Evolutionary conservation across 1,284 basidiomycete genomes (phyloP).

Genomic region (Cystobasidium sp.): DNA sequence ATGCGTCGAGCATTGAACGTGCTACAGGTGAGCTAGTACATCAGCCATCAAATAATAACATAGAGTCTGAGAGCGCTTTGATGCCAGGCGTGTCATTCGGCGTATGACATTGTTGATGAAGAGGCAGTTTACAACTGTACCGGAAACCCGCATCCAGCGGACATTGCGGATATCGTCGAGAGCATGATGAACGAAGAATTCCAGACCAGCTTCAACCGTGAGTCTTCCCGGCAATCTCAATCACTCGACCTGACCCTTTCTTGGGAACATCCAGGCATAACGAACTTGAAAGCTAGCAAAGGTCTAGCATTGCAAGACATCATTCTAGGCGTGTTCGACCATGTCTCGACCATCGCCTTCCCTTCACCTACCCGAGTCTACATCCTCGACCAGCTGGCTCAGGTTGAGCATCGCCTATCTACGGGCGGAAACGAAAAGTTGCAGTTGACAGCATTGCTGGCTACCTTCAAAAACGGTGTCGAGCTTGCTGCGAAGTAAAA

Average conservation of each 20-base stretch:
- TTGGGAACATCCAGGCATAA: conserved; percentile 65
- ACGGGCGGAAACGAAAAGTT: conserved; percentile 93
- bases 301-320: conserved; percentile 95
- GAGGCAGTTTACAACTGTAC: conserved; percentile 95
- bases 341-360: conserved; percentile 82
- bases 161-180: conserved; percentile 90
- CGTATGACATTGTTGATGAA: conserved; percentile 85
- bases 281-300: conserved; percentile 82
- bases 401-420: conserved; percentile 86
- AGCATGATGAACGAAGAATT: conserved; percentile 98
- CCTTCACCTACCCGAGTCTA: conserved; percentile 85
- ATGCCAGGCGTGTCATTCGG: conserved; percentile 84
- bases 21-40: conserved; percentile 66
- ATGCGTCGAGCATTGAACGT: conserved; percentile 97
- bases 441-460: conserved; percentile 87
- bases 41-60: no score
- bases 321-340: conserved; percentile 90
- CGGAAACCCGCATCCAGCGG: conserved; percentile 90
- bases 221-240: conserved; percentile 53
- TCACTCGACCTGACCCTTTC: neutral
- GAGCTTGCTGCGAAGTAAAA: conserved; percentile 62
- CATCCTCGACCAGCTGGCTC: conserved; percentile 85
- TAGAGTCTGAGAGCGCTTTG: neutral
- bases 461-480: conserved; percentile 90
- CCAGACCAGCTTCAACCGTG: conserved; percentile 85